These are phyloP conservation scores for Furcasterigmium furcatum DNA, from an alignment of 2,329 filamentous ascomycete genomes.

Conservation along the genomic window DNA sequence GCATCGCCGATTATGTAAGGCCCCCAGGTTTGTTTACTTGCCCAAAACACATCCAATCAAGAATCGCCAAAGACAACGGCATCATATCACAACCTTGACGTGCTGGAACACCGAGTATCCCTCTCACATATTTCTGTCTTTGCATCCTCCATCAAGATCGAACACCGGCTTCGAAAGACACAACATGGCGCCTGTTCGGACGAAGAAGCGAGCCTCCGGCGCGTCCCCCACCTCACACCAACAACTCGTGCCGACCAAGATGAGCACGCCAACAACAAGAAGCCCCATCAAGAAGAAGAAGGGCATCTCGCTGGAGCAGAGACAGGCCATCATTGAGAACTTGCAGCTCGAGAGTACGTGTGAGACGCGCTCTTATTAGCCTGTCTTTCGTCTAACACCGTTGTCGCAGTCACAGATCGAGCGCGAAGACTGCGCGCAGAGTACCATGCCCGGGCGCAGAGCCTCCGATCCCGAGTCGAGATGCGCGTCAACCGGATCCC, in stretches of 20 bases:
- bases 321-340: constrained; percentile 85
- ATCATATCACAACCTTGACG: constrained; percentile 6
- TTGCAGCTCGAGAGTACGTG: constrained; percentile 79
- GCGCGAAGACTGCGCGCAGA: constrained; percentile 84
- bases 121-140: constrained; percentile 1
- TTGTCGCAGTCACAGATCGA: constrained; percentile 71
- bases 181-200: constrained; percentile 43
- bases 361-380: constrained; percentile 1
- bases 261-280: constrained; percentile 31
- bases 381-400: constrained; percentile 12
- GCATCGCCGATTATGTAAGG: constrained; percentile 3
- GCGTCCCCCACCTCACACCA: constrained; percentile 18
- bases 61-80: constrained; percentile 1
- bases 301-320: constrained; percentile 67
- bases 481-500: constrained; percentile 93
- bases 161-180: too few relatives aligned
- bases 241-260: constrained; percentile 25
- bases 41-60: constrained; percentile 14
- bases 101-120: too few relatives aligned
- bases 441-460: constrained; percentile 84
- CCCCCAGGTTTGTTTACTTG: constrained; percentile 19
- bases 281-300: constrained; percentile 59
- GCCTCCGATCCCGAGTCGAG: constrained; percentile 81
- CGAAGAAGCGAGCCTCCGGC: constrained; percentile 26
- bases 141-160: too few relatives aligned